Evolutionary conservation across 2,329 filamentous ascomycete species (phyloP), one percentile per base, ranked within the genome.

Genomic region (Berkeleyomyces rouxiae): DNA sequence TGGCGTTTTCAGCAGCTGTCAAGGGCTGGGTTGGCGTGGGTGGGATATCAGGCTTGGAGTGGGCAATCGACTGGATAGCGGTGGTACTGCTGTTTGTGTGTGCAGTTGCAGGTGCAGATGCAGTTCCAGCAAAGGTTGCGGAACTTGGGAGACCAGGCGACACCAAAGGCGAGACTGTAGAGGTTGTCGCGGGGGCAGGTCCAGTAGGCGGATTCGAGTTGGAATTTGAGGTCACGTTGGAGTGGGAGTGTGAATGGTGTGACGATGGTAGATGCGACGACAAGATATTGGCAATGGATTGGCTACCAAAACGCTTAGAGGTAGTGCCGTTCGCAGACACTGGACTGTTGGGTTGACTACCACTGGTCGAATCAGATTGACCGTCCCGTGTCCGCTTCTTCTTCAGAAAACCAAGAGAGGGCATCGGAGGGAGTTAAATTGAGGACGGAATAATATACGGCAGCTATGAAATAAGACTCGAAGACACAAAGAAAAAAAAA

Each of bases 361-460:
- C 79, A 70, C 84, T 79, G 71, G 84, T 83, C 69, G 80, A 81
- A 73, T 88, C 84, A 72, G 82, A 79, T 72, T 85, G 82, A 72
- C 84, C 87, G 79, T 96, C 90, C 83, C 90, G 95, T 77, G 90
- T 95, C 83, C 90, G 86, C 82, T 95, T 96, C 83, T 96, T 97
- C 83, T 96, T 96, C 73, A 97, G 84, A 73, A 96, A 90, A 75
- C 90, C 90, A 79, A 96, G 83, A 75, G 83, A 88, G 85, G 91
- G 93, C 93, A 99, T 97, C 71, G 71, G 73, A 68, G 62, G 55
- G 63, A 59, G 33, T 33, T 57, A 60, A 49, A 58, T 58, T 57
- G 55, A 53, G 44, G 46, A 61, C 40, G 47, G 67, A 61, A 68
- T 63, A 59, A 63, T 63, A 63, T 58, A 62, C 49, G 58, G 63